These are phyloP conservation scores for Solanum rostratum DNA, from an alignment of 257 asterid species.

Conservation along the genomic window DNA sequence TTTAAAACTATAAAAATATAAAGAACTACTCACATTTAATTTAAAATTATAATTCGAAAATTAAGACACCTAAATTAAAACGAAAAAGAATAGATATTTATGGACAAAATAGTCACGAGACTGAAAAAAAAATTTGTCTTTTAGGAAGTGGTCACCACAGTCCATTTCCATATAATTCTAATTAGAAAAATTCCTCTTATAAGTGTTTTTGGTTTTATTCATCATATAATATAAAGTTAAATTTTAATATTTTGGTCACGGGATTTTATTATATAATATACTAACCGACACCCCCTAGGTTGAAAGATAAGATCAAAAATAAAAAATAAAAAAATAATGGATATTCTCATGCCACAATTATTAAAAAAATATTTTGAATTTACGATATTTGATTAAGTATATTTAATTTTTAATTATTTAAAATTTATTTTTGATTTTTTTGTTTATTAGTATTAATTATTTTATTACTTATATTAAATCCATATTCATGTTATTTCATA, in stretches of 20 bases:
- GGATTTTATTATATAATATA: background rate
- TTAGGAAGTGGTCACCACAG: background rate
- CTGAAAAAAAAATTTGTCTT: constrained; percentile 10
- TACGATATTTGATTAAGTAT: background rate
- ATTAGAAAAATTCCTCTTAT: constrained; percentile 8
- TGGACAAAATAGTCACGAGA: constrained; percentile 31
- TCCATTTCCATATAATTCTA: background rate
- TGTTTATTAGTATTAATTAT: background rate
- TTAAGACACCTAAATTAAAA: too few species aligned
- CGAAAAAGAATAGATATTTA: background rate
- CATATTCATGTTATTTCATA: background rate
- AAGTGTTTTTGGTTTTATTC: background rate
- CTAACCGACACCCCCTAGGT: background rate
- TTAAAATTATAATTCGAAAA: too few species aligned
- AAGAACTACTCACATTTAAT: too few species aligned
- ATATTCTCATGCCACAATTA: background rate
- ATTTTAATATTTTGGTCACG: background rate
- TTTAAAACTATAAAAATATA: too few species aligned
- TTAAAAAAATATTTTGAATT: background rate
- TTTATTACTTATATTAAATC: background rate
- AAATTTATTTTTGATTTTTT: background rate
- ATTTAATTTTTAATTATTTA: background rate
- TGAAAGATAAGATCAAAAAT: too few species aligned
- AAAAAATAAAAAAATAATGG: background rate
- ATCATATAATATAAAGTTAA: background rate